Evolutionary conservation across 2,329 filamentous ascomycete species (phyloP), one percentile per base, ranked within the genome.

Genomic region (Trichoderma lentiforme): DNA sequence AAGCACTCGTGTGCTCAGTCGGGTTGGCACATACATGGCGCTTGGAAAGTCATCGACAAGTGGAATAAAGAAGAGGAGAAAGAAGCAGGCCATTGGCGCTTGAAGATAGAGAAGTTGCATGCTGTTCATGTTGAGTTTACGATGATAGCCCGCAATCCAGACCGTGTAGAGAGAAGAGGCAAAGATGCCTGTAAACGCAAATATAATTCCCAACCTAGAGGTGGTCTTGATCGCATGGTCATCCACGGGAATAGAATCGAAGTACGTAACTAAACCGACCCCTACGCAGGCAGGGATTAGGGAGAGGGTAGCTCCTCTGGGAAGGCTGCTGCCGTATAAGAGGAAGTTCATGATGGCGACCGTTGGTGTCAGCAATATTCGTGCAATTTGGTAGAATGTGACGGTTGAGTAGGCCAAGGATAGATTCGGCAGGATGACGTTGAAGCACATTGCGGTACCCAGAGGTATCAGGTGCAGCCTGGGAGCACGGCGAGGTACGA

Each of bases 41-140:
- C 83, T 82, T 3, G 90, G 89, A 76, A 91, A 88, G 18, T 84
- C 87, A 75, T 93, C 91, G 24, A 89, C 82, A 76, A 91, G 91
- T 0, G 90, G 90, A 73, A 92, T 90, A 43, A 87, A 85, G 75
- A 91, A 91, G 32, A 92, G 84, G 67, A 92, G 84, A 74, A 92
- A 79, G 73, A 90, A 84, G 2, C 87, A 86, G 26, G 89, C 88
- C 2, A 91, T 82, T 2, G 90, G 89, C 2, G 90, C 88, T 80
- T 92, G 90, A 79, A 91, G 92, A 81, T 89, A 88, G 12, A 93
- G 84, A 36, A 93, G 82, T 81, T 92, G 91, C 86, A 91, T 90
- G 80, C 89, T 91, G 74, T 86, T 87, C 82, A 92, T 89, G 73
- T 89, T 85, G 26, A 92, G 84, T 79, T 88, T 90, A 73, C 88